These are phyloP conservation scores for Haplosporangium gracile DNA, from an alignment of 192 early-diverging fungal genomes.

Conservation along the genomic window DNA sequence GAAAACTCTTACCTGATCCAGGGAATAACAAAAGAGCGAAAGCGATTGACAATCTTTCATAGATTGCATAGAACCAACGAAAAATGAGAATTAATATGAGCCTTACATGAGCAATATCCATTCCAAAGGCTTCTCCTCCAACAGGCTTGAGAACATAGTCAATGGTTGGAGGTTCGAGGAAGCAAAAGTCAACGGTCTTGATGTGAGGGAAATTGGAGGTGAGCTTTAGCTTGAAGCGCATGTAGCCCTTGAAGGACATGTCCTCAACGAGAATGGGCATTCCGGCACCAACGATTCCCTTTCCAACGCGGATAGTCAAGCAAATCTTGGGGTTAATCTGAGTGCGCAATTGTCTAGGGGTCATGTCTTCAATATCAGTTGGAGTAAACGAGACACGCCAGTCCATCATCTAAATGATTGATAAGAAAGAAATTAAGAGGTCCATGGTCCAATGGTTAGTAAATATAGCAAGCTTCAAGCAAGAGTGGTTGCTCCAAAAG, in stretches of 20 bases:
- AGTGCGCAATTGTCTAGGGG: conserved; percentile 72
- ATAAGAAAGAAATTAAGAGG: background rate
- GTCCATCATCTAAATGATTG: conserved; percentile 79
- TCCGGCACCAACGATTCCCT: conserved; percentile 86
- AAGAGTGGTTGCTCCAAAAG: conserved; percentile 3
- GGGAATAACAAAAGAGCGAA: background rate
- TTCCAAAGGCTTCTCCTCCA: conserved; percentile 84
- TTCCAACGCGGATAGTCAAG: conserved; percentile 87
- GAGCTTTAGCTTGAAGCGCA: conserved; percentile 87
- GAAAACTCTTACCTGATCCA: background rate
- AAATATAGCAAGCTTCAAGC: background rate
- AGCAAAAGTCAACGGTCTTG: conserved; percentile 84
- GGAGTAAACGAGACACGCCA: conserved; percentile 90
- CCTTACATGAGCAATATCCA: conserved; percentile 87
- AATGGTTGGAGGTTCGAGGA: conserved; percentile 87
- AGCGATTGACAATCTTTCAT: background rate
- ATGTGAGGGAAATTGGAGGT: conserved; percentile 91
- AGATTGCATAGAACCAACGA: background rate
- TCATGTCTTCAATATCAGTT: conserved; percentile 82
- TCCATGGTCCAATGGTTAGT: conserved; percentile 6
- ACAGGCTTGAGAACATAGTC: conserved; percentile 94
- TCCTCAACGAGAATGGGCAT: conserved; percentile 90
- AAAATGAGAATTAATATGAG: background rate
- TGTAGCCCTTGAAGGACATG: conserved; percentile 83
- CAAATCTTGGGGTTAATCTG: conserved; percentile 91